A percentile compares a stretch with the other conserved stretches of the same genome.
phyloP scores from a whole-genome alignment of 306 rosid genomes.

The Acmispon strigosus region DNA sequence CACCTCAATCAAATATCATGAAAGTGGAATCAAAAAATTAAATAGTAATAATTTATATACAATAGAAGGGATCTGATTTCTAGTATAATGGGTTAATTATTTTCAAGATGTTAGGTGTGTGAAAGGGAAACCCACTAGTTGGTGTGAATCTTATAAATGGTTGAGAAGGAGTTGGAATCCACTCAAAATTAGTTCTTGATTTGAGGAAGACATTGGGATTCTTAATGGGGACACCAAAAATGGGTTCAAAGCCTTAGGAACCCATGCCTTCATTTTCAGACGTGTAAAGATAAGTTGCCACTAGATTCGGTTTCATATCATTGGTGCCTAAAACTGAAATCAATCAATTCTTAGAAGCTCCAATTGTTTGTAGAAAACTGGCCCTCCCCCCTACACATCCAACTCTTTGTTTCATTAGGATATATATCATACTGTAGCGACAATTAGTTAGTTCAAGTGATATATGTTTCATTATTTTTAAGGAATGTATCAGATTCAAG shows the following conservation, averaged over 20 bases:
- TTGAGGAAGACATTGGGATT: slow-evolving; percentile 46
- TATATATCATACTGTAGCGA: too few relatives aligned
- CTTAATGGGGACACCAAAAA: slow-evolving; percentile 50
- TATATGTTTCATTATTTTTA: too few relatives aligned
- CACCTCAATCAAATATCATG: slow-evolving; percentile 18
- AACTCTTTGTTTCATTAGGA: too few relatives aligned
- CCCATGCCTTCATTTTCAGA: slow-evolving; percentile 32
- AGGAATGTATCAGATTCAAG: too few relatives aligned
- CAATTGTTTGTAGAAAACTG: slow-evolving; percentile 46
- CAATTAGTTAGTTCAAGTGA: too few relatives aligned
- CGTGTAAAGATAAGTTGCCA: slow-evolving; percentile 62
- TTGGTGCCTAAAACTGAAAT: slow-evolving; percentile 34
- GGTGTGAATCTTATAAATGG: slow-evolving; percentile 41
- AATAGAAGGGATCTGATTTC: slow-evolving; percentile 22
- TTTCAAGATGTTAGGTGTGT: slow-evolving; percentile 68
- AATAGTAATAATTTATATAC: slow-evolving; percentile 1
- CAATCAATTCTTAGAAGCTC: slow-evolving; percentile 21
- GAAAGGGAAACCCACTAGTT: slow-evolving; percentile 87
- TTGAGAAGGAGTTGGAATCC: slow-evolving; percentile 97
- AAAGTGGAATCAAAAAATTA: slow-evolving; percentile 29
- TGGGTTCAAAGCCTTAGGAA: slow-evolving; percentile 34
- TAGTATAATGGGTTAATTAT: slow-evolving; percentile 45
- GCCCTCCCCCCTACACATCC: neutral
- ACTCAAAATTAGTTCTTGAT: slow-evolving; percentile 54
- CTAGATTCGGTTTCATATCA: slow-evolving; percentile 43